These are phyloP conservation scores for Amanita fuliginea DNA, from an alignment of 768 basidiomycete species.

Conservation along the genomic window DNA sequence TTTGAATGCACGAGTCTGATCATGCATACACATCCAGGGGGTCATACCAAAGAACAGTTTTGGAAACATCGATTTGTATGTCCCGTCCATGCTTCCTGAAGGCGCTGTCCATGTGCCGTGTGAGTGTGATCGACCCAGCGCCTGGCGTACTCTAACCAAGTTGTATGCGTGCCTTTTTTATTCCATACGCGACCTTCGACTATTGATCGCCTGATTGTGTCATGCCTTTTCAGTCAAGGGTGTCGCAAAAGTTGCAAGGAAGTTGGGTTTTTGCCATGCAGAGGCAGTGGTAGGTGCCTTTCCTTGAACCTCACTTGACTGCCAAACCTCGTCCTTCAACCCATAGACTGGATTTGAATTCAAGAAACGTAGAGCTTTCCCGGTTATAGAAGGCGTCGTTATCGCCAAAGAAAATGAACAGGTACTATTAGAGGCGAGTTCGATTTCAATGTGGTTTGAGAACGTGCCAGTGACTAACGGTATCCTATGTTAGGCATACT, in stretches of 20 bases:
- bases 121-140: conserved; percentile 28
- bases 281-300: conserved; percentile 79
- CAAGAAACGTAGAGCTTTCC: conserved; percentile 81
- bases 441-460: conserved; percentile 2
- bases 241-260: conserved; percentile 78
- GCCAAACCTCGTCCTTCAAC: background rate
- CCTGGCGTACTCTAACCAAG: background rate
- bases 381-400: conserved; percentile 79
- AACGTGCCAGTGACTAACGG: background rate
- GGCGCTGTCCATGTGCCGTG: conserved; percentile 89
- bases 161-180: background rate
- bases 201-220: conserved; percentile 5
- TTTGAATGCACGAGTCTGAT: background rate
- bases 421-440: conserved; percentile 59
- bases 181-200: background rate
- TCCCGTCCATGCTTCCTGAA: conserved; percentile 84
- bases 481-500: conserved; percentile 54
- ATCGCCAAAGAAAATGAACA: conserved; percentile 73
- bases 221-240: conserved; percentile 55
- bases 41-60: conserved; percentile 91
- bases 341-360: conserved; percentile 91
- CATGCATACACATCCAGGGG: conserved; percentile 48
- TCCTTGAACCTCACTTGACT: background rate
- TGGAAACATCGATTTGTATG: conserved; percentile 95
- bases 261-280: conserved; percentile 81